Evolutionary conservation across 192 early-diverging fungal species (phyloP), one percentile per base, ranked within the genome.

Genomic region (Linnemannia schmuckeri): DNA sequence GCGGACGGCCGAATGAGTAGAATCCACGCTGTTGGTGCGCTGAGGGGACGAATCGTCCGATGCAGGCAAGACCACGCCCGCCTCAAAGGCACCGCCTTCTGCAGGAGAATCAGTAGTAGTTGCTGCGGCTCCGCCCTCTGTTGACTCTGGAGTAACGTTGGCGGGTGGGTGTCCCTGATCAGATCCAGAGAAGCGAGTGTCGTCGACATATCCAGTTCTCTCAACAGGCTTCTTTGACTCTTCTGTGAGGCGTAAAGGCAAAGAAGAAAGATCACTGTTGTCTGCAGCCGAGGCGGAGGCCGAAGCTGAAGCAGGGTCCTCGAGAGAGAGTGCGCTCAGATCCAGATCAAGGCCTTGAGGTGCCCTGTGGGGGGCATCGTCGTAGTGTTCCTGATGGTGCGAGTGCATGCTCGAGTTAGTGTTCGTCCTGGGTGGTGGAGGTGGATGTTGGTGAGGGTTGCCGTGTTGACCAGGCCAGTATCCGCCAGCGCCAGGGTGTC

Each of bases 141-240:
- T 20, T 30, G 61, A 33, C n/a, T 66, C 61, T 33, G 61, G 10
- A 15, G 61, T 12, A 66, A 30, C 27, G 37, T 54, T 38, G 20
- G 66, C 41, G 15, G 74, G 61, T 35, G 75, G 61, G 57, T 82
- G 76, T n/a, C 71, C 82, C 33, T 81, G 76, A 37, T 87, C 85
- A 3, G 85, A 87, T 13, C 85, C 85, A 61, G 85, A 87, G 54
- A 74, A 87, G 30, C 85, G 63, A 20, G 76, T 81, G 35, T 87
- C 85, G 35, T 87, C 85, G 6, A 76, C 85, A 63, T 87, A 87
- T 15, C 85, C 85, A 24, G 75, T 74, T 42, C 85, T 46, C 47
- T 87, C 85, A 0, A 78, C 49, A 22, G 85, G 85, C 49, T 71
- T 71, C 27, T 78, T 76, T 6, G 85, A 72, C 46, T 87, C 85